Percentiles rank a stretch among this genome's conserved stretches.
phyloP scores from a whole-genome alignment of 768 basidiomycete genomes.

The Rickenella mellea region DNA sequence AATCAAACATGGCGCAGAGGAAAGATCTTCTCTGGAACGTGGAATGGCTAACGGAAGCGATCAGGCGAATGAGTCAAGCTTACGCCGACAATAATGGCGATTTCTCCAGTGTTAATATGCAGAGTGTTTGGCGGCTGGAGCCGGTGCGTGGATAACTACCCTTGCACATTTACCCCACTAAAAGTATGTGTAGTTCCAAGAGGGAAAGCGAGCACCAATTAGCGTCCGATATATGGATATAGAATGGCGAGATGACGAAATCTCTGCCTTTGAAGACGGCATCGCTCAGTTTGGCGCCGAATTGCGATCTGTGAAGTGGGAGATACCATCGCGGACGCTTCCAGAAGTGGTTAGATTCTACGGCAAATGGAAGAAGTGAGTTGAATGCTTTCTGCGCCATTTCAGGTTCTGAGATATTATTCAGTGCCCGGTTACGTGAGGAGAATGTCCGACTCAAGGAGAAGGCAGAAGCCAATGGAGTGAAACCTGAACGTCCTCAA shows the following conservation, averaged over 20 bases:
- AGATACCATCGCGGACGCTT: constrained; percentile 59
- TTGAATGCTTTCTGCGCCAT: constrained; percentile 7
- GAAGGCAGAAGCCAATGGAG: constrained; percentile 22
- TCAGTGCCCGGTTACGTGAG: constrained; percentile 58
- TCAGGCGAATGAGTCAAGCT: no score
- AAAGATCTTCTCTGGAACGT: constrained; percentile 46
- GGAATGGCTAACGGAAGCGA: constrained; percentile 77
- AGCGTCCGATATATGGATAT: constrained; percentile 62
- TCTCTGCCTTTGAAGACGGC: constrained; percentile 67
- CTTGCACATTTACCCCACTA: no score
- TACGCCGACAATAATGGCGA: no score
- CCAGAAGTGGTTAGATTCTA: constrained; percentile 79
- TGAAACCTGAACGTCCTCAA: constrained; percentile 20
- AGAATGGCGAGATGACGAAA: constrained; percentile 62
- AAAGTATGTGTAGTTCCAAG: no score
- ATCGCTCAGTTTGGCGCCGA: constrained; percentile 69
- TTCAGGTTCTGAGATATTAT: neutral
- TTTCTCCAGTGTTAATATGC: constrained; percentile 57
- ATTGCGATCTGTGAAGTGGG: constrained; percentile 67
- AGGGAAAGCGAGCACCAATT: no score
- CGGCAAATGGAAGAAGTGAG: constrained; percentile 79
- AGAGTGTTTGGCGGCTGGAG: constrained; percentile 41
- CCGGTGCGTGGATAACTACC: constrained; percentile 55
- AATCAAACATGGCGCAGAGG: constrained; percentile 43
- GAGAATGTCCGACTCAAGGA: constrained; percentile 47